Evolutionary conservation across 495 filamentous ascomycete genomes (phyloP), one percentile per base, ranked within the genome.

Genomic region (Durotheca rogersii): DNA sequence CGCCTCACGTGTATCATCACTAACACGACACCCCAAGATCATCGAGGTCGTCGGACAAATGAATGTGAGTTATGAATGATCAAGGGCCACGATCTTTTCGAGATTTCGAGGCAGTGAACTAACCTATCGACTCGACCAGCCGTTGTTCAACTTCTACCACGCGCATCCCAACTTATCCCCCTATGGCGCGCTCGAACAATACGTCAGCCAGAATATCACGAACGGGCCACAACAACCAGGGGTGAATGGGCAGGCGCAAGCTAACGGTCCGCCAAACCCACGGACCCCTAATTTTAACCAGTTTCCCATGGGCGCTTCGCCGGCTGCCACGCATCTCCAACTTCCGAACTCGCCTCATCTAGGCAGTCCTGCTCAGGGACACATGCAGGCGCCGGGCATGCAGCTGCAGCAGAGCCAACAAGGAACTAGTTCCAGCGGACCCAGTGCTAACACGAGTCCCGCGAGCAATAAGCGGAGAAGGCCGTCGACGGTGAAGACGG

Each of bases 381-480:
- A 77, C 45, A 79, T 81, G 71, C 78, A 78, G 50, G 81, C 80
- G 37, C 79, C 82, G 3, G 78, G 78, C 19, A 91, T 95, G 82
- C 76, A 81, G 23, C 68, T 81, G 14, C 85, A 87, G 53, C 86
- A 83, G 47, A 88, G 83, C 56, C 84, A 88, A 65, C 84, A 87
- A 57, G 84, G 84, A 20, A 81, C 79, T 25, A 79, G 74, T 49
- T 85, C 78, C n/a, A 83, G 84, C 51, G 86, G 79, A 0, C 82
- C 82, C 2, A 91, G 87, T 56, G 85, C 87, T 5, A 94, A 88
- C 62, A 92, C 90, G 2, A 94, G 89, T 42, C 90, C 90, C 7
- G 87, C 85, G 44, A 81, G 84, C 23, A 83, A 78, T 36, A 91
- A 93, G 70, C 81, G 89, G 48, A 77, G 90, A 46, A 74, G 89